Evolutionary conservation across 805 yeast genomes (phyloP).

Genomic region (Nakazawaea pomicola): DNA sequence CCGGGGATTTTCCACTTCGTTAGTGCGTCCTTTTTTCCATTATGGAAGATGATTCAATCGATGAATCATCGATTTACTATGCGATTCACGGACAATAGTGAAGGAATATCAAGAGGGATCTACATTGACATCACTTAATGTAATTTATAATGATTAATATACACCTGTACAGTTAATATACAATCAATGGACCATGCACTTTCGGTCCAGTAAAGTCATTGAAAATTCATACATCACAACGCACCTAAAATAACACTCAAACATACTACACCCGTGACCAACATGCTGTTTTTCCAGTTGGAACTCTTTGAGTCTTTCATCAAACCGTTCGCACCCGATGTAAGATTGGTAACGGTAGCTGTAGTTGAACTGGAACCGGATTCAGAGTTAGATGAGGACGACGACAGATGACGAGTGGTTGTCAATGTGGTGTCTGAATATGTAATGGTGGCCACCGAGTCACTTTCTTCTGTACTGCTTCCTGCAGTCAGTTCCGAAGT

Average conservation of each 20-base stretch:
- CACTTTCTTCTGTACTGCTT: too few relatives aligned
- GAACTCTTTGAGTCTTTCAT: background rate
- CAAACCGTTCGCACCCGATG: constrained; percentile 1
- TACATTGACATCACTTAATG: too few relatives aligned
- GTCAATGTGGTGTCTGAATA: constrained; percentile 8
- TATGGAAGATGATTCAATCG: too few relatives aligned
- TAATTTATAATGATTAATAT: background rate
- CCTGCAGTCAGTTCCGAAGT: too few relatives aligned
- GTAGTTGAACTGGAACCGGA: too few relatives aligned
- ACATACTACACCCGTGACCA: constrained; percentile 11
- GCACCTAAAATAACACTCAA: constrained; percentile 6
- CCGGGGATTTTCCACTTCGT: too few relatives aligned
- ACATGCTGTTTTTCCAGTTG: constrained; percentile 10
- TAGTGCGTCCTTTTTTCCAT: too few relatives aligned
- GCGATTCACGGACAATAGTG: background rate
- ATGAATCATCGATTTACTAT: background rate
- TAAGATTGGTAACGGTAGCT: constrained; percentile 6
- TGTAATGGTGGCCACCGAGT: constrained; percentile 3
- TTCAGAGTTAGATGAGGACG: too few relatives aligned
- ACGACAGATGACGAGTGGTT: constrained; percentile 5
- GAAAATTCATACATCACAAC: constrained; percentile 5
- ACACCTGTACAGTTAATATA: too few relatives aligned
- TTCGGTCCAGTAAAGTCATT: background rate
- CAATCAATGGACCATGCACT: too few relatives aligned
- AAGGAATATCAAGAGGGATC: too few relatives aligned